Evolutionary conservation across 225 moss, liverwort and hornwort species (phyloP), one percentile per base, ranked within the genome.

Genomic region (Pseudoscleropodium purum): DNA sequence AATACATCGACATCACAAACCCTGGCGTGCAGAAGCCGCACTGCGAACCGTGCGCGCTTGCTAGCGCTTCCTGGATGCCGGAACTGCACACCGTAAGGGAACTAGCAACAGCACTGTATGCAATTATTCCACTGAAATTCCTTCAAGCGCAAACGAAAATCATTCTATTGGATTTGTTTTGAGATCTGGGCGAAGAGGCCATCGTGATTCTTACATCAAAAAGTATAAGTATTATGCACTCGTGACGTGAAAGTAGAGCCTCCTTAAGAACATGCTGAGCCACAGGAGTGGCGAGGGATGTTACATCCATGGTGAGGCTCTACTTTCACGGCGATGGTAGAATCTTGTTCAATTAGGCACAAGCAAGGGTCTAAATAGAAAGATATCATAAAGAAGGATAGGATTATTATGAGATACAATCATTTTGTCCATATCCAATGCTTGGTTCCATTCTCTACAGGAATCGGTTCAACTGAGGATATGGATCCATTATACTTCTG

Each of bases 1-100:
- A 86, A 88, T 99, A 99, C 99, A 99, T 97, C 34, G 99, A 99
- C 99, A 99, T 99, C 24, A 99, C 96, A 89, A 99, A 99, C 15
- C 97, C 97, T 25, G 97, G 99, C 45, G 99, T 99, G 86, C 99
- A 99, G 81, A 97, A 99, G 18, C 99, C 99, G 88, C 99, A 99
- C 87, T 99, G 99, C 34, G 99, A 97, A 25, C 99, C 99, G 73
- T 99, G 99, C 80, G 96, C 95, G 62, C 89, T 95, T 33, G 99
- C 94, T 67, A 99, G 84, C 26, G 99, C 99, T 91, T 96, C 97
- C 97, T 98, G 87, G 72, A 77, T 41, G 54, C 15, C 65, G 57
- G 15, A 56, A 79, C 70, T 69, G 30, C 49, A 81, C 60, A 75
- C 57, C 24, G 47, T 87, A 9, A 85, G 83, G 43, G 13, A 82